Conservation (phyloP, 257 asterid genomes). For the Solanum pennellii region DNA sequence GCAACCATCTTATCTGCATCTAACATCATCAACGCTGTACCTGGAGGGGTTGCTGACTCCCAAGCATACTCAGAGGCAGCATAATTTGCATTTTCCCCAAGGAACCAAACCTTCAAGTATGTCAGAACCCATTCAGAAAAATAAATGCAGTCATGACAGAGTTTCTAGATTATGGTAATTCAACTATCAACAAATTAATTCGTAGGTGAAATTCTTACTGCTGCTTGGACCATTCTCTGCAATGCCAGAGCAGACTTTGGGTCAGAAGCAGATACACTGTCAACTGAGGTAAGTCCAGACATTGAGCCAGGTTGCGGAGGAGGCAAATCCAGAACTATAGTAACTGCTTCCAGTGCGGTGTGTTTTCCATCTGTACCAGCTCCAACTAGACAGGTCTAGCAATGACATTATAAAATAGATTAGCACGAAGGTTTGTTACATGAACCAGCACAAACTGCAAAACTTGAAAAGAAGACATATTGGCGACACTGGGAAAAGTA, state of each 20-base stretch:
- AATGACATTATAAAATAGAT: neutral
- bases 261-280: conserved; percentile 89
- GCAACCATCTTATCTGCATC: conserved; percentile 99
- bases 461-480: neutral
- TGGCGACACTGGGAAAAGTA: neutral
- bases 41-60: conserved; percentile 99
- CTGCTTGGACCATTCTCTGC: conserved; percentile 98
- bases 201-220: conserved; percentile 43
- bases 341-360: conserved; percentile 96
- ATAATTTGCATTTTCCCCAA: conserved; percentile 99
- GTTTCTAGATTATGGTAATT: neutral
- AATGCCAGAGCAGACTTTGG: conserved; percentile 96
- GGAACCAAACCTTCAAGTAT: conserved; percentile 84
- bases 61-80: conserved; percentile 99
- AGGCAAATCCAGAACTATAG: conserved; percentile 95
- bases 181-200: conserved; percentile 1
- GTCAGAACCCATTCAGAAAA: conserved; percentile 2
- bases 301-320: conserved; percentile 96
- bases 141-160: neutral
- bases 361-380: conserved; percentile 99
- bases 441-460: neutral
- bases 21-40: conserved; percentile 98
- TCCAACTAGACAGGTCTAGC: conserved; percentile 95
- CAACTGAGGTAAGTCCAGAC: conserved; percentile 67
- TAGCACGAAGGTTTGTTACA: neutral